phyloP scores from a whole-genome alignment of 2,329 filamentous ascomycete genomes.

The Hortaea werneckii region DNA sequence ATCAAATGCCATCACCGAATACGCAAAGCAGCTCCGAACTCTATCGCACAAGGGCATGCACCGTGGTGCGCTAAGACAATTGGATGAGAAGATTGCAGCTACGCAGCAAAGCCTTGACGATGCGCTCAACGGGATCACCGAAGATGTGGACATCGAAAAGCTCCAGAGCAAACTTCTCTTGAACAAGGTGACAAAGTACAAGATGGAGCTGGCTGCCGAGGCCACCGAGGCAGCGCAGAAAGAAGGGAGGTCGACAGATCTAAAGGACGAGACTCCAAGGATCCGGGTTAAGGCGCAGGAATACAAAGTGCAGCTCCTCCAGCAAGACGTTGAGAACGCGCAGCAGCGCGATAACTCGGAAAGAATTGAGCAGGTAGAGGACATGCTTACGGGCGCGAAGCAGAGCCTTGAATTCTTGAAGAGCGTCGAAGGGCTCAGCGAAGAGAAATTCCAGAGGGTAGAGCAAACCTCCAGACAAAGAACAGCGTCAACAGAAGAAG shows the following conservation, averaged over 20 bases:
- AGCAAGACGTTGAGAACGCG: not conserved
- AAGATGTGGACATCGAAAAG: too few species aligned
- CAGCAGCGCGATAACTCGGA: not conserved
- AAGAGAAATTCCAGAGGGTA: not conserved
- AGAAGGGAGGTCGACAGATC: not conserved
- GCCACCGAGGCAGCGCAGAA: not conserved
- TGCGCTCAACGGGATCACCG: not conserved
- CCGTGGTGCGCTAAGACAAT: too few species aligned
- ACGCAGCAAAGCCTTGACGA: too few species aligned
- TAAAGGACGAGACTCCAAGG: too few species aligned
- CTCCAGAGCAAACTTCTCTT: too few species aligned
- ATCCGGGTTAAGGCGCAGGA: not conserved
- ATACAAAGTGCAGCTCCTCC: too few species aligned
- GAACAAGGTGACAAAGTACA: not conserved
- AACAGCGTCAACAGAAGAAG: not conserved
- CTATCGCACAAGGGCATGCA: too few species aligned
- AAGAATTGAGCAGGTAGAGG: not conserved
- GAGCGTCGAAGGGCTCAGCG: not conserved
- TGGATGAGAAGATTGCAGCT: too few species aligned
- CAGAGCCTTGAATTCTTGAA: too few species aligned
- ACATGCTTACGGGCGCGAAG: too few species aligned
- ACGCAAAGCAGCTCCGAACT: too few species aligned
- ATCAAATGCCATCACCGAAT: too few species aligned
- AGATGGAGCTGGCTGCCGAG: conserved; percentile 1
- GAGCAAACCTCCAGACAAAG: not conserved